phyloP scores from a whole-genome alignment of 2,329 filamentous ascomycete genomes.

The Polytolypa hystricis region DNA sequence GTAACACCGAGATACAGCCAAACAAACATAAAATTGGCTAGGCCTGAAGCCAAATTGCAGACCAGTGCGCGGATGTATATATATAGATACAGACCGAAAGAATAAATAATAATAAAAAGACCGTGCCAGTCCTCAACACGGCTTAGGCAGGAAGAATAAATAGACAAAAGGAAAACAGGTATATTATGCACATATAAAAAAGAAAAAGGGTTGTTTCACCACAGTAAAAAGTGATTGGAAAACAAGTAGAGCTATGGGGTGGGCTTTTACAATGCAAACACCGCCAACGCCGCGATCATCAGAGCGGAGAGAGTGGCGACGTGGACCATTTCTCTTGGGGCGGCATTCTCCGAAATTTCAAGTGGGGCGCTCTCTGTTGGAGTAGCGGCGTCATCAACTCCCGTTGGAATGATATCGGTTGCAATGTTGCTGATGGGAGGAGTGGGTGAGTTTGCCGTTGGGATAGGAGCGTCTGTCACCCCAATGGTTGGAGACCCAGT shows the following conservation, averaged over 20 bases:
- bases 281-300: constrained; percentile 6
- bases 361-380: constrained; percentile 3
- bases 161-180: not conserved
- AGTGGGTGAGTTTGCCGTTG: too few species aligned
- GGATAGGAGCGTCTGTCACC: too few species aligned
- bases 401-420: too few species aligned
- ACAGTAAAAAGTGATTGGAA: not conserved
- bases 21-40: not conserved
- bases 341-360: constrained; percentile 5
- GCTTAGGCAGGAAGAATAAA: not conserved
- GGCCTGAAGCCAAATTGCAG: constrained; percentile 1
- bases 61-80: constrained; percentile 1
- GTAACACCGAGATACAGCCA: not conserved
- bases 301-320: constrained; percentile 4
- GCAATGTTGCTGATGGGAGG: constrained; percentile 6
- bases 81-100: not conserved
- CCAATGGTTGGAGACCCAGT: too few species aligned
- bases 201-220: not conserved
- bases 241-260: too few species aligned
- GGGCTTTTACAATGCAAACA: constrained; percentile 6
- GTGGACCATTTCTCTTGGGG: constrained; percentile 3
- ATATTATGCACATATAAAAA: not conserved
- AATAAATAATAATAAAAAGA: too few species aligned
- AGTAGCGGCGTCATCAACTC: constrained; percentile 1
- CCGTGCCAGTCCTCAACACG: too few species aligned